These are phyloP conservation scores for Fraxinus quadrangulata DNA, from an alignment of 257 asterid species.

Conservation along the genomic window DNA sequence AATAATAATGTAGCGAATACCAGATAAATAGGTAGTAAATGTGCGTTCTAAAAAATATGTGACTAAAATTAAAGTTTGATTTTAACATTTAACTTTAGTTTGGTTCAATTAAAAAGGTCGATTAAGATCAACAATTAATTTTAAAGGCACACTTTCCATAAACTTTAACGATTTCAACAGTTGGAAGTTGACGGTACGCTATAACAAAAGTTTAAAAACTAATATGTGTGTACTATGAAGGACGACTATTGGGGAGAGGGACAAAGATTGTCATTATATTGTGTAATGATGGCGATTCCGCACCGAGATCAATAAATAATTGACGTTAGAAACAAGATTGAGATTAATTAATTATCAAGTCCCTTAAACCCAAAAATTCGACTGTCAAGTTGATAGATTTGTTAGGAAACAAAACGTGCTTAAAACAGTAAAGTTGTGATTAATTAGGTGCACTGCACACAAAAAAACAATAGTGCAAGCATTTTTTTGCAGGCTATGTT, in stretches of 20 bases:
- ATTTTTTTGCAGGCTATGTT: background rate
- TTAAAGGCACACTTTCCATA: too few relatives aligned
- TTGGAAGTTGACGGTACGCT: background rate
- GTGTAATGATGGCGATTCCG: background rate
- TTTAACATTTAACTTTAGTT: too few relatives aligned
- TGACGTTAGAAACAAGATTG: background rate
- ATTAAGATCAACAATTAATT: too few relatives aligned
- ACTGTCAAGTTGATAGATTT: background rate
- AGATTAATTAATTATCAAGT: background rate
- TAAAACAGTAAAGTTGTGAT: background rate
- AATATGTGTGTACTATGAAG: background rate
- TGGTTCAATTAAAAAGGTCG: too few relatives aligned
- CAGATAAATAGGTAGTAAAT: too few relatives aligned
- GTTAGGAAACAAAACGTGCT: background rate
- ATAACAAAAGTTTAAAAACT: too few relatives aligned
- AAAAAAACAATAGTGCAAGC: background rate
- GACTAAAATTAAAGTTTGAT: too few relatives aligned
- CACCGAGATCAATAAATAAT: background rate
- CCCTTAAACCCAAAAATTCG: conserved; percentile 1
- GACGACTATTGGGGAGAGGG: background rate
- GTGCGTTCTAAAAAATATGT: too few relatives aligned
- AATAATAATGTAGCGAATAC: too few relatives aligned
- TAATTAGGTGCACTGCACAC: background rate
- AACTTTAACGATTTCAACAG: too few relatives aligned
- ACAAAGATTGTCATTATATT: background rate